Evolutionary conservation across 768 basidiomycete species (phyloP).

Genomic region (Lyophyllum semitale): DNA sequence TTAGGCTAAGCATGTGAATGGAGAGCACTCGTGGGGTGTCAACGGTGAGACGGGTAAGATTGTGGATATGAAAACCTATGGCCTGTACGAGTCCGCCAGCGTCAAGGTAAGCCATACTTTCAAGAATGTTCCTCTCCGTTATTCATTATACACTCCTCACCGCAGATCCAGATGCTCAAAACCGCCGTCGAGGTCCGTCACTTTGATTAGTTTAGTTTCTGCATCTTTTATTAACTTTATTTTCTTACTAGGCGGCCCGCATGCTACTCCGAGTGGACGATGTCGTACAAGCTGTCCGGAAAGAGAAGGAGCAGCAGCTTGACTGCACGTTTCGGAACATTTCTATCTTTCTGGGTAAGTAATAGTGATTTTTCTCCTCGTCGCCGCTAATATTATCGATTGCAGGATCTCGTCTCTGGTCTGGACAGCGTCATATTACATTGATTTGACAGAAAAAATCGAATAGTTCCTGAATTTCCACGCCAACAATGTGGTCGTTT

Average conservation of each 20-base stretch:
- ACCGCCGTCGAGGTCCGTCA: conserved; percentile 87
- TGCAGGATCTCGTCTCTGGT: conserved; percentile 84
- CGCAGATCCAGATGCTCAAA: conserved; percentile 89
- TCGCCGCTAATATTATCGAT: neutral
- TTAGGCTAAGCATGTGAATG: conserved; percentile 93
- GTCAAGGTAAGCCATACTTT: conserved; percentile 67
- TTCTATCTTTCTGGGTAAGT: conserved; percentile 84
- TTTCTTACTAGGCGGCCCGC: conserved; percentile 65
- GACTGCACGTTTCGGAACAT: conserved; percentile 97
- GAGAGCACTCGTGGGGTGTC: conserved; percentile 90
- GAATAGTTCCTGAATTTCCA: conserved; percentile 98
- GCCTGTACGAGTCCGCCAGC: conserved; percentile 92
- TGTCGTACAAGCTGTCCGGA: conserved; percentile 86
- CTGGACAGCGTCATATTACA: conserved; percentile 92
- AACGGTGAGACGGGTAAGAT: conserved; percentile 96
- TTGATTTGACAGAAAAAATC: conserved; percentile 97
- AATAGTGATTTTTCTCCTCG: neutral
- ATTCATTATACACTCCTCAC: neutral
- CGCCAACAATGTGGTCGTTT: conserved; percentile 96
- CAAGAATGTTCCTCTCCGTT: neutral
- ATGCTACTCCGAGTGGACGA: conserved; percentile 93
- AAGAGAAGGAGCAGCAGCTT: conserved; percentile 68
- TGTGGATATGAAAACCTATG: conserved; percentile 93
- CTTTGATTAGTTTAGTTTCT: neutral
- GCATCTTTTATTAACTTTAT: neutral